Conservation (phyloP, 805 yeast genomes). For the Starmerella asiatica region DNA sequence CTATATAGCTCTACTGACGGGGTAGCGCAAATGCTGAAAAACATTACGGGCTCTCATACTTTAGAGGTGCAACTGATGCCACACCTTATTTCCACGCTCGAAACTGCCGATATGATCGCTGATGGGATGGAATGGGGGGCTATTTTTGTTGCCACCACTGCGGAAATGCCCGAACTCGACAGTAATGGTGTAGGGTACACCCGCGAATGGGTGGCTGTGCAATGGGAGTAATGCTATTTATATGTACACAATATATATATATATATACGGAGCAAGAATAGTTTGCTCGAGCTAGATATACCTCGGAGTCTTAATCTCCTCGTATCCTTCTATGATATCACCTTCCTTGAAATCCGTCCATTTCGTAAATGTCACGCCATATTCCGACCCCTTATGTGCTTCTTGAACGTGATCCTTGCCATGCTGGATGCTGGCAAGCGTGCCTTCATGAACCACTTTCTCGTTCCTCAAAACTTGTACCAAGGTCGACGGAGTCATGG, state of each 20-base stretch:
- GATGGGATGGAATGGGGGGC: slow-evolving; percentile 98
- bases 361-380: slow-evolving; percentile 61
- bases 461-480: slow-evolving; percentile 45
- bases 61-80: slow-evolving; percentile 94
- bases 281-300: slow-evolving; percentile 27
- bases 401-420: slow-evolving; percentile 66
- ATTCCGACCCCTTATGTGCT: slow-evolving; percentile 75
- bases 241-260: slow-evolving; percentile 26
- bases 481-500: slow-evolving; percentile 42
- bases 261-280: slow-evolving; percentile 22
- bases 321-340: slow-evolving; percentile 61
- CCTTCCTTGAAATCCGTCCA: slow-evolving; percentile 64
- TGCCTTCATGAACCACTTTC: slow-evolving; percentile 41
- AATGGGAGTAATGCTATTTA: slow-evolving; percentile 48
- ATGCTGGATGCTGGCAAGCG: slow-evolving; percentile 60
- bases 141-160: slow-evolving; percentile 65
- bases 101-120: slow-evolving; percentile 35
- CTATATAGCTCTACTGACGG: slow-evolving; percentile 50
- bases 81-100: slow-evolving; percentile 71
- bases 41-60: slow-evolving; percentile 25
- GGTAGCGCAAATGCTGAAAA: slow-evolving; percentile 35
- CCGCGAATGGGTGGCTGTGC: slow-evolving; percentile 72
- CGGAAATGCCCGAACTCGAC: slow-evolving; percentile 43
- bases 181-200: slow-evolving; percentile 61
- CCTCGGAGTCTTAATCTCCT: slow-evolving; percentile 47